Evolutionary conservation across 495 filamentous ascomycete genomes (phyloP), one percentile per base, ranked within the genome.

Genomic region (Penicillium turbatum): DNA sequence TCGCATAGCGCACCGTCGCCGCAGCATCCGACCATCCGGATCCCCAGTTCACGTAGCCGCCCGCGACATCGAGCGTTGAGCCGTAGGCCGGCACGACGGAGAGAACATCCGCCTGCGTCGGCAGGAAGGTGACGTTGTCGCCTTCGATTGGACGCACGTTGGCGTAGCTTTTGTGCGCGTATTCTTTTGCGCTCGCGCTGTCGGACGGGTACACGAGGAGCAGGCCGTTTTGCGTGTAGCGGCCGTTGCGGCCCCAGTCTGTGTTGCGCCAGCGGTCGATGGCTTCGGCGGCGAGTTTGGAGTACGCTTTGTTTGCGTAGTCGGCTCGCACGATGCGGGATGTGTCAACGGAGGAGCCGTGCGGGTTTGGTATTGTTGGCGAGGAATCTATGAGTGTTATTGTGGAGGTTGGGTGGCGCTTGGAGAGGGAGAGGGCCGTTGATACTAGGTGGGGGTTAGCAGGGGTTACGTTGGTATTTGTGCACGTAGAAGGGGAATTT

Each of bases 1-100:
- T 89, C 12, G 78, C 78, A 68, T 78, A 88, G 12, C 65, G 64
- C 78, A 96, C 90, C 9, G 80, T 79, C 0, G 75, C 82, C 39
- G 85, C 87, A 0, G 92, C 90, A 61, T 98, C 81, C 6, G 82
- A 88, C 92, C 92, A 97, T 2, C 93, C 93, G 46, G 81, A 85
- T 1, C 74, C 77, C 62, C 77, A 74, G 65, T 97, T 98, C 39
- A 95, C 67, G 69, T 98, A 98, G 2, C 92, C 92, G 56, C 36
- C 89, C 79, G 52, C 79, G 67, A 60, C 72, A 51, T 71, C 66
- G 29, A 69, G 57, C 63, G 53, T 80, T 74, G 44, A 77, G 71
- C 75, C 46, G 63, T 73, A 58, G 8, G 77, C 79, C 5, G 72
- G 79, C 16, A 72, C 55, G 11, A 70, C 68, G 24, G 66, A 56